A percentile compares a stretch with the other conserved stretches of the same genome.
phyloP scores from a whole-genome alignment of 148 eudicot genomes.

The Simmondsia chinensis region DNA sequence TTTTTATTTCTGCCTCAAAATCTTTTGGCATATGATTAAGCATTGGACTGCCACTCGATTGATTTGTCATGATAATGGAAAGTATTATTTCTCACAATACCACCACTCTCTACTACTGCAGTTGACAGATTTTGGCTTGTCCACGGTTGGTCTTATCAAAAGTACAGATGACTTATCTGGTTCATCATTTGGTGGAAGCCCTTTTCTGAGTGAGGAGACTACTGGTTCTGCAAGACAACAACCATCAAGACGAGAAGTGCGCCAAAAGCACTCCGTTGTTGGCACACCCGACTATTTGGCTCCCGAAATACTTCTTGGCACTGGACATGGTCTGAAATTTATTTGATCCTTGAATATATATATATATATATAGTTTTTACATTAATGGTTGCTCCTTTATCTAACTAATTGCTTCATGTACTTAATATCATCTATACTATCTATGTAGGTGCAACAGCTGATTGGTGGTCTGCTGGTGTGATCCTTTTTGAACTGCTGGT shows the following conservation, averaged over 20 bases:
- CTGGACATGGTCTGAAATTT: constrained; percentile 74
- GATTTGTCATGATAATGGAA: background rate
- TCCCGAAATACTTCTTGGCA: constrained; percentile 99
- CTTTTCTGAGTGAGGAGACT: constrained; percentile 50
- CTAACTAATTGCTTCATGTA: constrained; percentile 5
- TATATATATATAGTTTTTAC: too few relatives aligned
- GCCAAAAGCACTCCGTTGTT: constrained; percentile 72
- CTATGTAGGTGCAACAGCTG: constrained; percentile 79
- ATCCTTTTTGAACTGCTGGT: constrained; percentile 94
- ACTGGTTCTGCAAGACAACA: constrained; percentile 19
- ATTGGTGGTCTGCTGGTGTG: constrained; percentile 99
- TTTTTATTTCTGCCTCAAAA: too few relatives aligned
- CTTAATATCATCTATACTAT: constrained; percentile 8
- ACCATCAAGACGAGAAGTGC: constrained; percentile 38
- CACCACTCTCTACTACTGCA: constrained; percentile 44
- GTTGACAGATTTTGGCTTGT: constrained; percentile 99
- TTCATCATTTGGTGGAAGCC: constrained; percentile 53
- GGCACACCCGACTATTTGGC: constrained; percentile 99
- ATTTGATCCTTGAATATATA: constrained; percentile 1
- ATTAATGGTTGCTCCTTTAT: background rate
- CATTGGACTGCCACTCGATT: too few relatives aligned
- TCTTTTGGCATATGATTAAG: too few relatives aligned
- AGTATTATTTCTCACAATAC: constrained; percentile 26
- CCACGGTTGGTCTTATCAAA: constrained; percentile 93
- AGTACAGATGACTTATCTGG: constrained; percentile 94